phyloP scores from a whole-genome alignment of 176 grass and related monocot genomes.

The Canna indica region DNA sequence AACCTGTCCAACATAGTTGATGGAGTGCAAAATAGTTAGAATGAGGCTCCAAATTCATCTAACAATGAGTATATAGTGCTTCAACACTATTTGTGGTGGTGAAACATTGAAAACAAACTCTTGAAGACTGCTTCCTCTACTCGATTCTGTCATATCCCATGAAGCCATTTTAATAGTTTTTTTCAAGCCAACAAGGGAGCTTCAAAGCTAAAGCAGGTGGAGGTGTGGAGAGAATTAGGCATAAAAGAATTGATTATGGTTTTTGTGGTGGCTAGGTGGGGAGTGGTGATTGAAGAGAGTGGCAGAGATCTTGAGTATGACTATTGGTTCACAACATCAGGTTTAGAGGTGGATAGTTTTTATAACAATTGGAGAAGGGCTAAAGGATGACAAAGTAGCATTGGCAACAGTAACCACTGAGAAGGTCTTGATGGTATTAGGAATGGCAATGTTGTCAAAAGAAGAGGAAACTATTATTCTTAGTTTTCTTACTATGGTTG shows the following conservation, averaged over 20 bases:
- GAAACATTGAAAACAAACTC: constrained; percentile 61
- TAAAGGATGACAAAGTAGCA: not conserved
- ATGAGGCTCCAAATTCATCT: no score
- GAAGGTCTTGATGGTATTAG: constrained; percentile 2
- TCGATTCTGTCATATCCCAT: constrained; percentile 56
- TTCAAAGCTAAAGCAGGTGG: constrained; percentile 40
- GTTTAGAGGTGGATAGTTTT: constrained; percentile 28
- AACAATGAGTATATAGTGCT: no score
- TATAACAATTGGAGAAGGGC: not conserved
- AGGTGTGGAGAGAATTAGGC: constrained; percentile 35
- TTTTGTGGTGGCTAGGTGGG: constrained; percentile 25
- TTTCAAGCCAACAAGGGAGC: constrained; percentile 61
- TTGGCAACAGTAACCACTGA: not conserved
- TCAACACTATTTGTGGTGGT: constrained; percentile 43
- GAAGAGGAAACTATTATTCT: not conserved
- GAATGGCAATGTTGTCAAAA: not conserved
- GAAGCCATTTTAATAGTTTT: constrained; percentile 51
- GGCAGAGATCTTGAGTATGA: constrained; percentile 70
- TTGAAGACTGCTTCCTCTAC: constrained; percentile 23
- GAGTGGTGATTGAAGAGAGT: constrained; percentile 69
- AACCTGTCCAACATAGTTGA: no score
- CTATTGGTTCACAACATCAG: constrained; percentile 51
- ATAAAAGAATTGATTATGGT: constrained; percentile 15
- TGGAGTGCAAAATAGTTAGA: no score
- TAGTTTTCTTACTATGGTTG: not conserved